Evolutionary conservation across 768 basidiomycete genomes (phyloP).

Genomic region (Boletus reticulatus): DNA sequence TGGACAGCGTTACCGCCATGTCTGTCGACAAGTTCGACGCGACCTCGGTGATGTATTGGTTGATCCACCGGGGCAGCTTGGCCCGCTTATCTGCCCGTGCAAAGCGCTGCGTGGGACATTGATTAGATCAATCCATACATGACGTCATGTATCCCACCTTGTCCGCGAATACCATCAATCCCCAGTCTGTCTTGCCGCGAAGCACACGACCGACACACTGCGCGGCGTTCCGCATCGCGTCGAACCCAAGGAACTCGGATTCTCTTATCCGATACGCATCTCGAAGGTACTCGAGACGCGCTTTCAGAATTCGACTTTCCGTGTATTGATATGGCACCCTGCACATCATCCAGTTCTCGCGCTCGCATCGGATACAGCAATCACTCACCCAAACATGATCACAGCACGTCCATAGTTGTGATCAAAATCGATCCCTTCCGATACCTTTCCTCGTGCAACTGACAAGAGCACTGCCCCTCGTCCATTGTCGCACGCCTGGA

Average conservation of each 20-base stretch:
- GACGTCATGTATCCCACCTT: slow-evolving; percentile 55
- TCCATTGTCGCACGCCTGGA: slow-evolving; percentile 95
- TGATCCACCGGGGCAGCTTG: slow-evolving; percentile 98
- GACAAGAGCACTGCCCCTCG: slow-evolving; percentile 95
- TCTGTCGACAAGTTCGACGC: slow-evolving; percentile 97
- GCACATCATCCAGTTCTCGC: slow-evolving; percentile 5
- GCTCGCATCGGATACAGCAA: neutral
- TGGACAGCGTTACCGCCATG: slow-evolving; percentile 92
- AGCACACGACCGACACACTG: slow-evolving; percentile 98
- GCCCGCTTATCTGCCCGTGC: slow-evolving; percentile 91
- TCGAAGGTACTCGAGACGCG: slow-evolving; percentile 95
- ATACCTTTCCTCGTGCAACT: slow-evolving; percentile 98
- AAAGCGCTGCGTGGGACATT: slow-evolving; percentile 60
- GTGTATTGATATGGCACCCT: slow-evolving; percentile 98
- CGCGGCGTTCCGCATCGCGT: slow-evolving; percentile 98
- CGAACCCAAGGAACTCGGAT: slow-evolving; percentile 98
- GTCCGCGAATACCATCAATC: slow-evolving; percentile 98
- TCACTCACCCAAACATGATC: slow-evolving; percentile 93
- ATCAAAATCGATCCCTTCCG: slow-evolving; percentile 99
- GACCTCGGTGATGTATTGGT: slow-evolving; percentile 98
- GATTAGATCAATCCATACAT: neutral
- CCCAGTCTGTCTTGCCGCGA: slow-evolving; percentile 99
- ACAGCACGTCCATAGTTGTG: slow-evolving; percentile 99
- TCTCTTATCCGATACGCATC: slow-evolving; percentile 98
- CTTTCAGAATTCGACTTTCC: slow-evolving; percentile 95